Evolutionary conservation across 2,329 filamentous ascomycete species (phyloP).

Genomic region (Cercospora citrullina): DNA sequence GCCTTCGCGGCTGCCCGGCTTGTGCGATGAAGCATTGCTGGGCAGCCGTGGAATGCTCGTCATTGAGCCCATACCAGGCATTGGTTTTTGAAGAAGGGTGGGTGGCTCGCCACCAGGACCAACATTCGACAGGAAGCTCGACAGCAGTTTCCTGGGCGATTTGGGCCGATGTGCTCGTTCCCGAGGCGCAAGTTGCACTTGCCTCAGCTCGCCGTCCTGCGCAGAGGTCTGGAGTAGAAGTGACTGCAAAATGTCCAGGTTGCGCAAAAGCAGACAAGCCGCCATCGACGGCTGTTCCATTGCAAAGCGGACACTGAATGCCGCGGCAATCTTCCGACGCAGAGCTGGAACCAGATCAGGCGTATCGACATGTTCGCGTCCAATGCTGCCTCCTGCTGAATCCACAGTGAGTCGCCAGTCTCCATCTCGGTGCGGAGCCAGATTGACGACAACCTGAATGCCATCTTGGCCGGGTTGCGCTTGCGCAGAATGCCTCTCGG

Average conservation of each 20-base stretch:
- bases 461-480: slow-evolving; percentile 51
- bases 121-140: slow-evolving; percentile 69
- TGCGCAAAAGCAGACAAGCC: slow-evolving; percentile 70
- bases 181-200: slow-evolving; percentile 19
- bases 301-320: slow-evolving; percentile 60
- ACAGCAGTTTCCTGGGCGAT: slow-evolving; percentile 90
- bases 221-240: slow-evolving; percentile 47
- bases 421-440: slow-evolving; percentile 57
- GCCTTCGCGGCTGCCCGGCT: slow-evolving; percentile 41
- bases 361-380: slow-evolving; percentile 69
- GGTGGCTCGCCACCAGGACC: slow-evolving; percentile 45
- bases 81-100: slow-evolving; percentile 32
- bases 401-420: slow-evolving; percentile 58
- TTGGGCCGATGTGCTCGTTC: slow-evolving; percentile 67
- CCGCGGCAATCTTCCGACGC: slow-evolving; percentile 30
- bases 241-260: slow-evolving; percentile 73
- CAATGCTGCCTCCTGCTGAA: slow-evolving; percentile 69
- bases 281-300: slow-evolving; percentile 65
- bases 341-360: slow-evolving; percentile 64
- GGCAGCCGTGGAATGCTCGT: slow-evolving; percentile 26
- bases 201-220: slow-evolving; percentile 25
- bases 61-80: slow-evolving; percentile 32
- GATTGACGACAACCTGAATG: slow-evolving; percentile 68
- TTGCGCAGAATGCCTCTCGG: slow-evolving; percentile 36
- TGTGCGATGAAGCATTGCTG: slow-evolving; percentile 36